Evolutionary conservation across 2,329 filamentous ascomycete species (phyloP), one percentile per base, ranked within the genome.

Genomic region (Beauveria brongniartii): DNA sequence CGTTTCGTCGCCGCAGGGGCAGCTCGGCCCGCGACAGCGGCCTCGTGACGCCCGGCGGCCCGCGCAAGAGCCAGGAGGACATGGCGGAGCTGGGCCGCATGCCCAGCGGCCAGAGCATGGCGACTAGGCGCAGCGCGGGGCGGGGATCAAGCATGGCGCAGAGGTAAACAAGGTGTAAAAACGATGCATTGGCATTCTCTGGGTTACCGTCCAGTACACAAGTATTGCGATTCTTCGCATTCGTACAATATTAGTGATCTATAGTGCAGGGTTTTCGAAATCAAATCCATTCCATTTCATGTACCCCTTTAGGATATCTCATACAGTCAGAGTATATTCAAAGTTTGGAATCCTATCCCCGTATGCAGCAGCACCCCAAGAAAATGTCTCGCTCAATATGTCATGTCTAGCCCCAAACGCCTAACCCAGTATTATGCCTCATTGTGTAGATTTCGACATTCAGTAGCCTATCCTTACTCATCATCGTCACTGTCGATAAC

Each of bases 401-500:
- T 14, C 8, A 40, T 48, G 55, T 14, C 16, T 16, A n/a, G 40
- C 30, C 24, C 28, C 26, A 40, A 59, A 59, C 57, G 57, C 57
- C 57, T 20, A 3, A 24, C 16, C 26, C 20, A 22, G 16, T 41
- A 14, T 37, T n/a, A 20, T 22, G 18, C 6, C 12, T n/a, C 44
- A 43, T 34, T 14, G 10, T 34, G 12, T 34, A 34, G 30, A 34
- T 34, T 34, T 12, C 10, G 5, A 34, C 30, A 37, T 40, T 12
- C 5, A 16, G n/a, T 3, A 26, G 26, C 14, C 10, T 10, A 12
- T 46, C 46, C 60, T 61, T 68, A 71, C 58, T 82, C 80, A 64
- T 84, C 81, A 53, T 86, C 83, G 68, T 83, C 84, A 63, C 82
- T 85, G 66, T 86, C 82, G 41, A 84, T 67, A 51, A 86, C 70